Evolutionary conservation across 2,329 filamentous ascomycete species (phyloP), one percentile per base, ranked within the genome.

Genomic region (Leptographium radiaticola): DNA sequence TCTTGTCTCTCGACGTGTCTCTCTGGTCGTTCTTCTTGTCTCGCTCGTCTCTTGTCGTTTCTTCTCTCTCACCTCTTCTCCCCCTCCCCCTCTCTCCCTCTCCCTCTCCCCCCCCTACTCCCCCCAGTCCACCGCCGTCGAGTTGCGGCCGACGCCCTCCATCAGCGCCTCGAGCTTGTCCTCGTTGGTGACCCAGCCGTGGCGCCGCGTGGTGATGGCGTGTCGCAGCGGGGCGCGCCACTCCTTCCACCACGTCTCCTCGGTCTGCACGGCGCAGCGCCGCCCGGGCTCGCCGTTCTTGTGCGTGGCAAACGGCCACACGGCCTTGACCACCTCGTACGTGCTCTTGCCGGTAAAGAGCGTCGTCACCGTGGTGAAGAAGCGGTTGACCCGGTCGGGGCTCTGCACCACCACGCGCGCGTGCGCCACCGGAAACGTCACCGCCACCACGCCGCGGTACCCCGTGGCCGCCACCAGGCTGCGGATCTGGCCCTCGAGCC

Each of bases 261-360:
- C 76, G 55, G 70, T 75, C 63, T 78, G 75, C n/a, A 80, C 75
- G 4, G 69, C 67, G 58, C 71, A 78, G 52, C 63, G 64, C 49
- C 73, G 69, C 13, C 62, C 71, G n/a, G 57, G 62, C 57, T 74
- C 74, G 42, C 67, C 75, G 58, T 65, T 72, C 60, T 63, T 67
- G 4, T 68, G 66, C 57, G 74, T 75, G 2, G 77, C 77, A 64
- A 78, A 80, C 4, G 76, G 77, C 77, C 77, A 81, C 1, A 80
- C 71, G 1, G 71, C 69, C 61, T 77, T 76, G 49, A 77, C 69
- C 3, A 78, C 74, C 62, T 79, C 76, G 58, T 79, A 80, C 57
- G 70, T 74, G 62, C 71, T 73, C 62, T 73, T 75, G 4, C 75
- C 75, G 0, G 69, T 67, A 58, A 80, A 79, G 2, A 80, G 63